A percentile compares a stretch with the other conserved stretches of the same genome.
These are phyloP conservation scores for Tylopilus sp. DNA, from an alignment of 768 basidiomycete genomes.

Conservation along the genomic window DNA sequence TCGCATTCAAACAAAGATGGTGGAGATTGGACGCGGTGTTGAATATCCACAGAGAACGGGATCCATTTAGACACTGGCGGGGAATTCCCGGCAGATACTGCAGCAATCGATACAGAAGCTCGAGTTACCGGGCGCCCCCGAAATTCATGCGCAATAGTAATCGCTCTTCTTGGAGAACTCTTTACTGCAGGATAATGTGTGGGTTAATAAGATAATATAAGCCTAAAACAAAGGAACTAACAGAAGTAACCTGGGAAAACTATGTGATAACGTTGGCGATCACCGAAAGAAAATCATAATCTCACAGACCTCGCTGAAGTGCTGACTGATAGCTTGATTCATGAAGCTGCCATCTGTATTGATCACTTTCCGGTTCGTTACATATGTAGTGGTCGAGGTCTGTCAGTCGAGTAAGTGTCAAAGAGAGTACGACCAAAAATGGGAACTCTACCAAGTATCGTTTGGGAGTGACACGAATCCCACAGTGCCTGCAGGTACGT, in stretches of 20 bases:
- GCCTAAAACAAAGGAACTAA: background rate
- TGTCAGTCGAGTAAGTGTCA: background rate
- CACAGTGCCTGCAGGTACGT: slow-evolving; percentile 20
- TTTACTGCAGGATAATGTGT: slow-evolving; percentile 3
- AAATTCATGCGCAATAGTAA: background rate
- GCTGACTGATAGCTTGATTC: background rate
- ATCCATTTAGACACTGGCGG: slow-evolving; percentile 10
- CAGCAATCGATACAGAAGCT: slow-evolving; percentile 6
- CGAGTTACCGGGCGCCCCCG: slow-evolving; percentile 15
- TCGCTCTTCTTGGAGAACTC: background rate
- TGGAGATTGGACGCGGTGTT: slow-evolving; percentile 24
- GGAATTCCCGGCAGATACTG: slow-evolving; percentile 19
- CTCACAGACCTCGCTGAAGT: slow-evolving; percentile 13
- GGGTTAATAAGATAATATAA: background rate
- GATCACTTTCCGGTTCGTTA: slow-evolving; percentile 16
- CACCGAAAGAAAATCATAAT: background rate
- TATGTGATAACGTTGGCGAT: background rate
- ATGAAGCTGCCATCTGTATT: background rate
- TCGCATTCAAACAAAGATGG: slow-evolving; percentile 14
- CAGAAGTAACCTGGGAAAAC: slow-evolving; percentile 7
- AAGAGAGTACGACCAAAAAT: background rate
- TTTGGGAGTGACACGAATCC: slow-evolving; percentile 30
- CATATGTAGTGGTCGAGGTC: slow-evolving; percentile 27
- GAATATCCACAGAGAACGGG: slow-evolving; percentile 6
- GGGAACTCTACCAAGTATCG: slow-evolving; percentile 22